Conservation (phyloP, 176 grass and related monocot species). For the Hsuehochloa calcarea region DNA sequence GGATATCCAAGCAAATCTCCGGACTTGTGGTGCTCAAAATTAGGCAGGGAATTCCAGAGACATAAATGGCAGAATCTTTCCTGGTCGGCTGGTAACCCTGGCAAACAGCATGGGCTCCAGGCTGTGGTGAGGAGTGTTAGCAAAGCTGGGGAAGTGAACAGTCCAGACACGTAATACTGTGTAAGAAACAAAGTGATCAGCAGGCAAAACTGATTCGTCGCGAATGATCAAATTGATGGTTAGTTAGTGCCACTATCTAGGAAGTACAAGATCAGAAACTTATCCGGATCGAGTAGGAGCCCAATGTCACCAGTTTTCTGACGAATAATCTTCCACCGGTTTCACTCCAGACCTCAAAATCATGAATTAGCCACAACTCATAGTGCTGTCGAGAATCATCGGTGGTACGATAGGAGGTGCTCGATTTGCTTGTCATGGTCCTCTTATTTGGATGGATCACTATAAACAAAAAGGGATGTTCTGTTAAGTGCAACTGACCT, state of each 20-base stretch:
- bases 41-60: constrained; percentile 27
- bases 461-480: not conserved
- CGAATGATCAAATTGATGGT: not conserved
- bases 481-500: too few species aligned
- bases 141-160: not conserved
- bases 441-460: not conserved
- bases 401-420: not conserved
- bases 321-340: not conserved
- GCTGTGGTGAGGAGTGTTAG: not conserved
- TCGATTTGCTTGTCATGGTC: not conserved
- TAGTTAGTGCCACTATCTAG: constrained; percentile 4
- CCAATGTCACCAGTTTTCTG: not conserved
- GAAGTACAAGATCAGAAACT: not conserved
- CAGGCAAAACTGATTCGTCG: not conserved
- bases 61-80: constrained; percentile 28
- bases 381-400: not conserved
- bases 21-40: constrained; percentile 19
- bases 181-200: not conserved
- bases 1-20: not conserved
- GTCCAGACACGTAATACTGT: not conserved
- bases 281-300: not conserved
- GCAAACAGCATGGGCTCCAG: not conserved
- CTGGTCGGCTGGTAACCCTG: constrained; percentile 33
- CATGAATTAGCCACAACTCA: not conserved
- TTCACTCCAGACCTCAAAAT: not conserved